Evolutionary conservation across 202 grass and related monocot genomes (phyloP), one percentile per base, ranked within the genome.

Genomic region (Digitaria exilis): DNA sequence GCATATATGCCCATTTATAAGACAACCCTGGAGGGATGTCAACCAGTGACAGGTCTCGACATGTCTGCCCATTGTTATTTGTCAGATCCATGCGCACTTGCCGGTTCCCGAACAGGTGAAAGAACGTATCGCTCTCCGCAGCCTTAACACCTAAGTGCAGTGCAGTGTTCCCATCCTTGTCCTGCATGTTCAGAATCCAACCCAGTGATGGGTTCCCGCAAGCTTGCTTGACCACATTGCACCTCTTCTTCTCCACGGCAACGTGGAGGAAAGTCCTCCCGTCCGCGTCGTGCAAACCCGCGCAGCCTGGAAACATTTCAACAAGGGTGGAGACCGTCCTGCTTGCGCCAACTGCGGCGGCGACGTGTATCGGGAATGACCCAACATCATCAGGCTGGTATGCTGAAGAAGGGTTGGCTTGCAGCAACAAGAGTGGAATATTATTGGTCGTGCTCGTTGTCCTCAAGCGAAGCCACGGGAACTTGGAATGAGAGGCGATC

Each of bases 281-380:
- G 5, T 25, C 14, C 9, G 65, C 44, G n/a, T 80, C 62, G 15
- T 14, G 61, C 21, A 54, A n/a, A n/a, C 45, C 7, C 8, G 61
- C 44, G 21, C 13, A 50, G 21, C 52, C 62, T 16, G 77, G 77
- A 35, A 13, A 26, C 62, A 26, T 79, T 9, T 35, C 13, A 18
- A 79, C 19, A 15, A 66, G n/a, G 17, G 30, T 37, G 21, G 76
- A 25, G 21, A 79, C 45, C 3, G 61, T 32, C n/a, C 37, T 54
- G 31, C 51, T 24, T 16, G 77, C 46, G 24, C 62, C 77, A 6
- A 54, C 62, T 6, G 29, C 62, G 19, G 75, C 91, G 11, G 80
- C 84, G 21, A 77, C 75, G 21, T 91, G 89, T 37, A 91, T 65
- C 1, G 89, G 85, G 45, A 84, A 91, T 4, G 79, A 56, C 7